These are phyloP conservation scores for Vitis rotundifolia DNA, from an alignment of 164 flowering plant genomes.

Conservation along the genomic window DNA sequence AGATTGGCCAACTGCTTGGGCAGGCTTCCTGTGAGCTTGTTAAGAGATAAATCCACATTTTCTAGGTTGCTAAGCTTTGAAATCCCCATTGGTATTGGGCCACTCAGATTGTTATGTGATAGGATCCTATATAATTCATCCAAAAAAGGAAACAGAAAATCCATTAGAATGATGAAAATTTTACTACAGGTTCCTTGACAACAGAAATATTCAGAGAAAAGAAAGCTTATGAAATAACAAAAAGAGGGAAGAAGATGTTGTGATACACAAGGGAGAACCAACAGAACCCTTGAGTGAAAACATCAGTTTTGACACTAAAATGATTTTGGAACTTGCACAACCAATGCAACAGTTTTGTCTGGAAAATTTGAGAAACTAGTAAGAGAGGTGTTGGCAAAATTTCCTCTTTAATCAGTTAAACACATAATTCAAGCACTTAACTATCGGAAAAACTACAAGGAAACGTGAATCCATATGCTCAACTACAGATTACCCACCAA, in stretches of 20 bases:
- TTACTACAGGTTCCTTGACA: background rate
- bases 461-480: background rate
- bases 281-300: background rate
- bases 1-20: conserved; percentile 87
- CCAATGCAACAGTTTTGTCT: background rate
- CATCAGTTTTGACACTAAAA: background rate
- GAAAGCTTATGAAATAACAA: background rate
- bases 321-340: background rate
- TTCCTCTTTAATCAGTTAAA: background rate
- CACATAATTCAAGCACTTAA: background rate
- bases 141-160: conserved; percentile 6
- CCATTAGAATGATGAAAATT: conserved; percentile 10
- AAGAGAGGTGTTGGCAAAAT: background rate
- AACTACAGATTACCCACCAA: background rate
- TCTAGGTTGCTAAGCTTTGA: conserved; percentile 64
- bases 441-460: background rate
- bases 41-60: conserved; percentile 67
- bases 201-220: background rate
- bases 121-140: conserved; percentile 46
- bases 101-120: conserved; percentile 66
- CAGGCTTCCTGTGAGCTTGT: conserved; percentile 67
- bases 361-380: background rate
- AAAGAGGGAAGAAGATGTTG: background rate
- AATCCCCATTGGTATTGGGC: conserved; percentile 59
- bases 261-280: too few relatives aligned